These are phyloP conservation scores for Nakaseomyces sp. DNA, from an alignment of 1,139 yeast species.

Conservation along the genomic window DNA sequence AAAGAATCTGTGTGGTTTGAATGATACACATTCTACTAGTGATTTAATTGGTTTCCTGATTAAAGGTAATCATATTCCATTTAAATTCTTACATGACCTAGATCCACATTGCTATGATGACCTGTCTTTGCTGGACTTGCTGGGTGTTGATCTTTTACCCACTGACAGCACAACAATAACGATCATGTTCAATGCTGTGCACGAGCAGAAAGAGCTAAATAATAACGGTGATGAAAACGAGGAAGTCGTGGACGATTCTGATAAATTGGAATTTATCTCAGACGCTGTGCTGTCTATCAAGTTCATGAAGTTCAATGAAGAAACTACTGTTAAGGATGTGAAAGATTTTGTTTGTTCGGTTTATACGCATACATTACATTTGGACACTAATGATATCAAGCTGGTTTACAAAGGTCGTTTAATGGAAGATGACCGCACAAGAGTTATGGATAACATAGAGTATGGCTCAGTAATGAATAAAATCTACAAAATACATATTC, in stretches of 20 bases:
- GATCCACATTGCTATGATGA: constrained; percentile 13
- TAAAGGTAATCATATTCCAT: constrained; percentile 18
- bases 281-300: constrained; percentile 20
- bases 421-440: constrained; percentile 16
- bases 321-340: constrained; percentile 25
- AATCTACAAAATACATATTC: constrained; percentile 23
- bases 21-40: constrained; percentile 13
- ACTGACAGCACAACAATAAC: constrained; percentile 16
- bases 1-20: constrained; percentile 15
- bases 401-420: constrained; percentile 25
- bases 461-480: constrained; percentile 8
- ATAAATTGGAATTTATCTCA: constrained; percentile 22
- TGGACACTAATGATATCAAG: constrained; percentile 20
- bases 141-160: constrained; percentile 26
- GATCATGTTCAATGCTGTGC: constrained; percentile 22
- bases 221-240: constrained; percentile 2
- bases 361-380: constrained; percentile 19
- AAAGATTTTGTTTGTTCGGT: constrained; percentile 25
- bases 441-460: constrained; percentile 17
- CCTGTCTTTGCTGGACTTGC: constrained; percentile 15
- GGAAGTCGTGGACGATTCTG: constrained; percentile 9
- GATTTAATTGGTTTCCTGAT: constrained; percentile 22
- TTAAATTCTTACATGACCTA: constrained; percentile 5
- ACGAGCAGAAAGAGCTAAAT: constrained; percentile 12
- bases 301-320: constrained; percentile 18